phyloP scores from a whole-genome alignment of 257 asterid species.

The Hygrophila difformis region DNA sequence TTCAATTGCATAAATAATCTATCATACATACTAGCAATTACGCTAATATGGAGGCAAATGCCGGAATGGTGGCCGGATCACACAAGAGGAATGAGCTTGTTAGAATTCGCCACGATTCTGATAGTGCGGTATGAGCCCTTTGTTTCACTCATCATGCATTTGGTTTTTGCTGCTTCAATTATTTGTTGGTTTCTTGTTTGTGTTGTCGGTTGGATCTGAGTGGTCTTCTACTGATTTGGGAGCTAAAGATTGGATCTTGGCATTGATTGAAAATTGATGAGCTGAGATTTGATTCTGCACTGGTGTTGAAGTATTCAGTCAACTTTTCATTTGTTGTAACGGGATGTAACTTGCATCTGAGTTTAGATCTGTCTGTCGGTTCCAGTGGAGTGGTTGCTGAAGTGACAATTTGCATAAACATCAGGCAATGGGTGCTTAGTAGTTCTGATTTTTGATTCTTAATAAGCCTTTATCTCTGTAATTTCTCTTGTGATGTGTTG shows the following conservation, averaged over 20 bases:
- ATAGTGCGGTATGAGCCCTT: slow-evolving; percentile 54
- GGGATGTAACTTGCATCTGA: slow-evolving; percentile 3
- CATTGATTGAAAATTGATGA: slow-evolving; percentile 13
- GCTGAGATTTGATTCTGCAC: slow-evolving; percentile 6
- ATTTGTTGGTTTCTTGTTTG: neutral
- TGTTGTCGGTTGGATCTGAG: slow-evolving; percentile 30
- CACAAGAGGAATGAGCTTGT: slow-evolving; percentile 69
- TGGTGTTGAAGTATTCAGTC: slow-evolving; percentile 2
- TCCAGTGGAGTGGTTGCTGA: neutral
- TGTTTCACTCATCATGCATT: slow-evolving; percentile 4
- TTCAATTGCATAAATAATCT: neutral
- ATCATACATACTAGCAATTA: neutral
- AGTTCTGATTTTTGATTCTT: no score
- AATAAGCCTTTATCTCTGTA: neutral
- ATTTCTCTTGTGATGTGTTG: slow-evolving; percentile 1
- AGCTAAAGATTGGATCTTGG: slow-evolving; percentile 26
- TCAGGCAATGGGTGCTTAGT: slow-evolving; percentile 7
- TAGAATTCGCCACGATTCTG: slow-evolving; percentile 58
- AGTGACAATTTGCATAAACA: neutral
- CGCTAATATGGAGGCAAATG: slow-evolving; percentile 57
- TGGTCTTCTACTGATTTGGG: slow-evolving; percentile 6
- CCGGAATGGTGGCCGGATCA: slow-evolving; percentile 84
- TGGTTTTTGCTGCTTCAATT: slow-evolving; percentile 15
- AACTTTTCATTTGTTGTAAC: slow-evolving; percentile 1
- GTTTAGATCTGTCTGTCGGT: slow-evolving; percentile 21